Base-by-base conservation (phyloP, 805 yeast species). In the Ogataea polymorpha region DNA sequence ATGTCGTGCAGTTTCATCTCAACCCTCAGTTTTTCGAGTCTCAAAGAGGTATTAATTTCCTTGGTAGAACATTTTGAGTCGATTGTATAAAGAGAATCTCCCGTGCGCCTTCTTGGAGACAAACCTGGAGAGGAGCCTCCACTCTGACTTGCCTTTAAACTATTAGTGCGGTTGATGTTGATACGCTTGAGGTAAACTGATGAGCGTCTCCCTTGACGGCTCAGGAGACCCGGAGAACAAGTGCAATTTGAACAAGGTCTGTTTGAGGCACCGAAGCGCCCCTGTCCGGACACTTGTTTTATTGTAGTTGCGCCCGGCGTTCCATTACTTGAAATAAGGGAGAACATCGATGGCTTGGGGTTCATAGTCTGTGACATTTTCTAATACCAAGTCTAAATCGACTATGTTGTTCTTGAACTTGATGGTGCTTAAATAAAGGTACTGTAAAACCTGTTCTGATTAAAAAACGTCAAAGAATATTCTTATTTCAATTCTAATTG, bases 141-240 rank as follows among this genome's bases (percentile, higher is more conserved):
- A n/a, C 35, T 35, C 21, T 41, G 35, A 6, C 21, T 16, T 11
- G 42, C 38, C 33, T 42, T 44, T 6, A 26, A 14, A 11, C 56
- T 50, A 8, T 41, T 35, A n/a, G 57, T 39, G 16, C 58, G 49
- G 32, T 44, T 48, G 29, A 56, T 48, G 14, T 55, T 51, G 53
- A 65, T 57, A 33, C 65, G 50, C 34, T 55, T 61, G 28, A 55
- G 41, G 35, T 61, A 67, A 21, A 73, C 57, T 0, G 84, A 71
- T 14, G 84, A 71, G 51, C 86, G 68, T 52, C 82, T 72, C 55
- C 76, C 77, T 45, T 72, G 75, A 55, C 95, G 72, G 23, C 88
- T 79, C 35, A 86, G 62, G 32, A 86, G 66, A 3, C 95, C 95
- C 4, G 93, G 93, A 0, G 91, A 83, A 59, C 95, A 86, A 2